A percentile compares a stretch with the other conserved stretches of the same genome.
phyloP scores from a whole-genome alignment of 2,329 filamentous ascomycete genomes.

The Beauveria asiatica region DNA sequence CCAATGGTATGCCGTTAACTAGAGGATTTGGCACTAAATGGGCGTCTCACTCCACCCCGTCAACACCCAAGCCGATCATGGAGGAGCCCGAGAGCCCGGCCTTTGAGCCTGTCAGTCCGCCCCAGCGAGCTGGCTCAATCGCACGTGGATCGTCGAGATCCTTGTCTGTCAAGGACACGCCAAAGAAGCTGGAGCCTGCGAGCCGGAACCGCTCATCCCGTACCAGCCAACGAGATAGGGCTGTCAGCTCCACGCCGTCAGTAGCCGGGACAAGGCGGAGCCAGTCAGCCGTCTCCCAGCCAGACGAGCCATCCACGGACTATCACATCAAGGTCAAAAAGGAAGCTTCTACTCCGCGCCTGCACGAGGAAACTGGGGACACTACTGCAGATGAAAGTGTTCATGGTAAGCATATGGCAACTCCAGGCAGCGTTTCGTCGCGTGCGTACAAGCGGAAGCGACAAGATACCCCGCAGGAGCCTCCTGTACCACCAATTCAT shows the following conservation, averaged over 20 bases:
- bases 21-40: conserved; percentile 47
- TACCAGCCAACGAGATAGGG: conserved; percentile 26
- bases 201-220: conserved; percentile 28
- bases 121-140: conserved; percentile 30
- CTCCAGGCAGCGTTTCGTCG: conserved; percentile 29
- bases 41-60: conserved; percentile 47
- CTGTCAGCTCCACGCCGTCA: conserved; percentile 28
- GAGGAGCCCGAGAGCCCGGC: conserved; percentile 41
- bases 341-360: conserved; percentile 47
- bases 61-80: conserved; percentile 40
- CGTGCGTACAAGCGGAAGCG: conserved; percentile 48
- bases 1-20: conserved; percentile 21
- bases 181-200: conserved; percentile 14
- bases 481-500: conserved; percentile 51
- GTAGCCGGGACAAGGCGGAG: conserved; percentile 30
- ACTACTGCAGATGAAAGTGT: conserved; percentile 47
- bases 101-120: conserved; percentile 51
- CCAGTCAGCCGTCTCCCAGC: conserved; percentile 37
- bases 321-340: conserved; percentile 43
- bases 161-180: conserved; percentile 12
- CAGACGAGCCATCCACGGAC: conserved; percentile 40
- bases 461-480: conserved; percentile 38
- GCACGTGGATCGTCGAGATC: conserved; percentile 24
- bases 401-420: conserved; percentile 29
- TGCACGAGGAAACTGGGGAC: conserved; percentile 46